Evolutionary conservation across 78 protist genomes (phyloP), one percentile per base, ranked within the genome.

Genomic region (Diacronema lutheri): DNA sequence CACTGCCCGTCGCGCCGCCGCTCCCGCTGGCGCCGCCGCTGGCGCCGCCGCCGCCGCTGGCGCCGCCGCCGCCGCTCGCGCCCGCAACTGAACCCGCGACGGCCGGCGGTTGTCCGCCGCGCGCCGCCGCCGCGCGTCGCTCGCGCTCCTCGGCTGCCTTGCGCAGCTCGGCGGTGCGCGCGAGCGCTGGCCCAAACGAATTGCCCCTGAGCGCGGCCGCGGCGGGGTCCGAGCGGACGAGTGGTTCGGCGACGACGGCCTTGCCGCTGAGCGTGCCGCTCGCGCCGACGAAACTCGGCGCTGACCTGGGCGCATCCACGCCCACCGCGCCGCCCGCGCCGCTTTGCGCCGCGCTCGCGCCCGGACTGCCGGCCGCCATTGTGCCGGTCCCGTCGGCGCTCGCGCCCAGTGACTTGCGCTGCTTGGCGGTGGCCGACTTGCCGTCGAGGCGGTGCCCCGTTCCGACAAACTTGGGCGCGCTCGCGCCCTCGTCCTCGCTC

Each of bases 371-470:
- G 44, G 41, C 29, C 44, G 40, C 44, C 23, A 50, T 50, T 9
- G 23, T 14, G 23, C 7, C 57, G 20, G 61, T 1, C 25, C 16
- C 61, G 23, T 14, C 61, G 61, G 26, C 23, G 61, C 61, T 56
- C 26, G 16, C 23, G 61, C 23, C 61, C 16, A 1, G 3, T 11
- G 50, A 11, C 37, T 33, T 33, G 10, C 13, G 23, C 76, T 68
- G 41, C 16, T 21, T n/a, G 58, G n/a, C 33, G n/a, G 29, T 71
- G 58, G 41, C 26, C 58, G 79, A 31, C 58, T 71, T 71, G 79
- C 79, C 79, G 57, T 71, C 79, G 12, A 71, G 79, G 37, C 79
- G 29, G 58, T 38, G 26, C 25, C 79, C 79, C 16, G 79, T 41
- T 12, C 79, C 79, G 16, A 26, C 6, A 56, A 71, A 71, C 50